Percentiles rank a stretch among this genome's conserved stretches.
Conservation (phyloP, 164 flowering plant genomes). For the Magnolia kwangsiensis region DNA sequence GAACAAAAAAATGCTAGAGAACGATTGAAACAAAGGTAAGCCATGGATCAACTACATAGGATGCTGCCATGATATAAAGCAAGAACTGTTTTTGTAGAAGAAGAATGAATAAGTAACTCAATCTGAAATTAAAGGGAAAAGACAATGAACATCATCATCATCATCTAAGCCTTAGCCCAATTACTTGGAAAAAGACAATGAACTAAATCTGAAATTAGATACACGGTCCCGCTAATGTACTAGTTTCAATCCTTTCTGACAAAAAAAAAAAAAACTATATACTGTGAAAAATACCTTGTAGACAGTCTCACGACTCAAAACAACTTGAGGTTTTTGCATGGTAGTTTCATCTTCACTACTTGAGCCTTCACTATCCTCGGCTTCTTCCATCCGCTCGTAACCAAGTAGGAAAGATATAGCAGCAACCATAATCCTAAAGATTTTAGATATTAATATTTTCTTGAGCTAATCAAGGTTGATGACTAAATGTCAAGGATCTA, state of each 20-base stretch:
- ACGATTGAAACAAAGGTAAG: too few relatives aligned
- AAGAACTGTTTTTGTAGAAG: too few relatives aligned
- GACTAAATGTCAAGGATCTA: background rate
- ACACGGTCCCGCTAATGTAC: too few relatives aligned
- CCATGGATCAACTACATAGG: too few relatives aligned
- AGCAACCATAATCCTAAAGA: conserved; percentile 74
- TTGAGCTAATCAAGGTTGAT: background rate
- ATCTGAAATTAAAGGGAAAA: too few relatives aligned
- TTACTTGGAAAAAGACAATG: too few relatives aligned
- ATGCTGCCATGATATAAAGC: too few relatives aligned
- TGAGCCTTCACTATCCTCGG: conserved; percentile 67
- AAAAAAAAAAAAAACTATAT: background rate
- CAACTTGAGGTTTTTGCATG: conserved; percentile 43
- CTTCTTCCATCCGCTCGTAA: conserved; percentile 69
- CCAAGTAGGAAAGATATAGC: conserved; percentile 82
- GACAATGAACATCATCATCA: too few relatives aligned
- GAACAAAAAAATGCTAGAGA: too few relatives aligned
- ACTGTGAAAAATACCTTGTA: conserved; percentile 57
- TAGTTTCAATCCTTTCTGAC: background rate
- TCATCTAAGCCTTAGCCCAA: too few relatives aligned
- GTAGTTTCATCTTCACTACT: conserved; percentile 62
- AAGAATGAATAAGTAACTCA: too few relatives aligned
- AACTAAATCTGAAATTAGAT: too few relatives aligned
- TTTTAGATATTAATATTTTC: conserved; percentile 1
- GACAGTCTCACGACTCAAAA: conserved; percentile 55